These are phyloP conservation scores for Polychytrium aggregatum DNA, from an alignment of 192 early-diverging fungal genomes.

Conservation along the genomic window DNA sequence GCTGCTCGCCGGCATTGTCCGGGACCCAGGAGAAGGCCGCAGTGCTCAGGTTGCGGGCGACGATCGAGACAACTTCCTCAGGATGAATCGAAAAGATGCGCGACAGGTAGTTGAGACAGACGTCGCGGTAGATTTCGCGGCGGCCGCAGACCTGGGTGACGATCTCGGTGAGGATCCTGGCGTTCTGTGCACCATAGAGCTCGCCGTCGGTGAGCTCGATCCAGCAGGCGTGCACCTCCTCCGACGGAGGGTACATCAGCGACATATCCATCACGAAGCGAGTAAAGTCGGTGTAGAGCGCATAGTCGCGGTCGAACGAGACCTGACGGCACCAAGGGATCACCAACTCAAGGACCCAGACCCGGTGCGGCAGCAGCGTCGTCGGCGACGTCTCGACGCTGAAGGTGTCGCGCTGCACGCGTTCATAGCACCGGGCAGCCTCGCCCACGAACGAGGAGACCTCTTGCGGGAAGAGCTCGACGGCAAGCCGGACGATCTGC, in stretches of 20 bases:
- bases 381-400: conserved; percentile 8
- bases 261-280: conserved; percentile 37
- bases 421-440: conserved; percentile 32
- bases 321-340: conserved; percentile 32
- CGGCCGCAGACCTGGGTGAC: conserved; percentile 25
- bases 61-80: conserved; percentile 10
- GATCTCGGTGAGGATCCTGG: conserved; percentile 20
- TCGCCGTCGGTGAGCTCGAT: conserved; percentile 9
- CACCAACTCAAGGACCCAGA: conserved; percentile 30
- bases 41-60: conserved; percentile 16
- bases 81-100: no score
- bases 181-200: conserved; percentile 24
- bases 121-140: no score
- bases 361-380: conserved; percentile 18
- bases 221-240: conserved; percentile 25
- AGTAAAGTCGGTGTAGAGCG: conserved; percentile 31
- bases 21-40: conserved; percentile 24
- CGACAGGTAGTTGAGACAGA: no score
- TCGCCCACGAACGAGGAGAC: conserved; percentile 35
- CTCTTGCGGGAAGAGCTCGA: conserved; percentile 25
- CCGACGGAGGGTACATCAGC: conserved; percentile 21
- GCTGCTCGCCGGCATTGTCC: no score
- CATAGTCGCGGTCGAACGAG: conserved; percentile 20
- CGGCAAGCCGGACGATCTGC: conserved; percentile 18
- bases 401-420: conserved; percentile 3